Evolutionary conservation across 495 filamentous ascomycete genomes (phyloP).

Genomic region (Penicillium riverlandense): DNA sequence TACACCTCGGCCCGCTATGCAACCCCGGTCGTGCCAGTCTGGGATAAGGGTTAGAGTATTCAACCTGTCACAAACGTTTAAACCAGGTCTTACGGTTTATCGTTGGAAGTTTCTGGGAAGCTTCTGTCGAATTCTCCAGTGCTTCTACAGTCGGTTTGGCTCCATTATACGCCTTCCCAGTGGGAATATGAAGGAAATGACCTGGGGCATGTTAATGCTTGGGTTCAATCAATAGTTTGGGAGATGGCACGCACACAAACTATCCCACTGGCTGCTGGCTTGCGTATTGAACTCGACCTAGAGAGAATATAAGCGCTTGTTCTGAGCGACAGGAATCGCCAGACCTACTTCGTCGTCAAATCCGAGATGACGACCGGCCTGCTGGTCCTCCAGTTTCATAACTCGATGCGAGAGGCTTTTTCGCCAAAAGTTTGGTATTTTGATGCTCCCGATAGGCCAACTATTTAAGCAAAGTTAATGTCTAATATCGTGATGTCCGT

Average conservation of each 20-base stretch:
- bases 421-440: conserved; percentile 42
- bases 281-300: conserved; percentile 45
- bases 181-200: conserved; percentile 33
- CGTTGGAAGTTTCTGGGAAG: conserved; percentile 5
- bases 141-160: conserved; percentile 8
- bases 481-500: not conserved
- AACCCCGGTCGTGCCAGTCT: conserved; percentile 31
- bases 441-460: conserved; percentile 38
- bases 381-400: conserved; percentile 34
- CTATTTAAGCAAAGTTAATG: conserved; percentile 2
- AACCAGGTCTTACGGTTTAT: conserved; percentile 13
- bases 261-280: conserved; percentile 36
- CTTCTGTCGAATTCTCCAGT: not conserved
- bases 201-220: conserved; percentile 4
- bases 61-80: not conserved
- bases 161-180: conserved; percentile 49
- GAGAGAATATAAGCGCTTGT: not conserved
- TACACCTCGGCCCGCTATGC: conserved; percentile 37
- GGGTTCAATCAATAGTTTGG: too few species aligned
- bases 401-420: conserved; percentile 46
- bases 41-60: conserved; percentile 1
- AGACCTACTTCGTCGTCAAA: conserved; percentile 34
- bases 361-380: conserved; percentile 12
- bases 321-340: too few species aligned
- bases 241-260: conserved; percentile 24